Evolutionary conservation across 2,329 filamentous ascomycete species (phyloP).

Genomic region (Neopestalotiopsis sp.): DNA sequence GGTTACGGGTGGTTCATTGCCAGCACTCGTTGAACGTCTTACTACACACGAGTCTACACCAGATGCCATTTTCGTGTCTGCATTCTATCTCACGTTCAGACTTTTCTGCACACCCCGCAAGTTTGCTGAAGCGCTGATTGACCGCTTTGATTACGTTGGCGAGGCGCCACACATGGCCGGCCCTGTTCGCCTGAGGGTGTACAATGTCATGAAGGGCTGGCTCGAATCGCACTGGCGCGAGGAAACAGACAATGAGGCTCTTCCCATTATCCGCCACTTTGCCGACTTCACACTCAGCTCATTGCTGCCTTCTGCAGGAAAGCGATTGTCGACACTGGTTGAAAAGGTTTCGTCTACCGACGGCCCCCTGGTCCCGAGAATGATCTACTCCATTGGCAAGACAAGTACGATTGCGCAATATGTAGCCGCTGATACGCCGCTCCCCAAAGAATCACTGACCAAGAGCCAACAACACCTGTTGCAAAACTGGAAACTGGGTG

Average conservation of each 20-base stretch:
- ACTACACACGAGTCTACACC: slow-evolving; percentile 93
- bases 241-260: slow-evolving; percentile 76
- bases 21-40: slow-evolving; percentile 90
- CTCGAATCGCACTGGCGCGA: slow-evolving; percentile 94
- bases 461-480: slow-evolving; percentile 79
- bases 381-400: slow-evolving; percentile 88
- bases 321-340: slow-evolving; percentile 79
- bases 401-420: slow-evolving; percentile 76
- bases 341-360: slow-evolving; percentile 77
- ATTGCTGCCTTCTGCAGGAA: slow-evolving; percentile 77
- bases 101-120: slow-evolving; percentile 84
- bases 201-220: slow-evolving; percentile 98
- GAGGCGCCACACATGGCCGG: slow-evolving; percentile 76
- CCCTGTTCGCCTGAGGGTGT: slow-evolving; percentile 87
- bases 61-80: slow-evolving; percentile 88
- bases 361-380: slow-evolving; percentile 78
- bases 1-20: slow-evolving; percentile 88
- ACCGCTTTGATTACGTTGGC: slow-evolving; percentile 90
- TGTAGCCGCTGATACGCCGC: slow-evolving; percentile 71
- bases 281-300: slow-evolving; percentile 73
- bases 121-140: slow-evolving; percentile 82
- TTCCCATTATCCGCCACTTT: slow-evolving; percentile 79
- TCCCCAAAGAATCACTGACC: slow-evolving; percentile 72
- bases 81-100: slow-evolving; percentile 95
- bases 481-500: slow-evolving; percentile 75